Evolutionary conservation across 306 rosid genomes (phyloP), one percentile per base, ranked within the genome.

Genomic region (Potentilla sterilis): DNA sequence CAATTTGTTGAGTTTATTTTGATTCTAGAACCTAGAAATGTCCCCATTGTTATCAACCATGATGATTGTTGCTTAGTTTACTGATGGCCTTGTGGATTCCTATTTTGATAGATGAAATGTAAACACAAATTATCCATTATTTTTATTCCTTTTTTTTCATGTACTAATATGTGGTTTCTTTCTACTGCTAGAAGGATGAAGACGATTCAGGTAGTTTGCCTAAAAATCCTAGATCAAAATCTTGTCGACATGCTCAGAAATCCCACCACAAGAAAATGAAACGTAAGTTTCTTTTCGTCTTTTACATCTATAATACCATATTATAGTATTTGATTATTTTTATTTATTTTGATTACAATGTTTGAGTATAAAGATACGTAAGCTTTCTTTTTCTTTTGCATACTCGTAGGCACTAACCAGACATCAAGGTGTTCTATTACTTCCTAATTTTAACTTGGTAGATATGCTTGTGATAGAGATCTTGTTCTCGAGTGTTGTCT

Each of bases 261-360:
- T 85, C 77, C 19, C 92, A 69, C 71, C 82, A 62, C 24, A 87
- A 89, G 89, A 93, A 77, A 77, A 48, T 24, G 69, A 91, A 88
- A 77, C 70, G 97, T 91, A 73, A 89, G 87, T 59, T 59, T 24
- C 69, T 66, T 38, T 54, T 70, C 6, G 51, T 35, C 32, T 35
- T 7, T 55, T 21, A 19, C 12, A 8, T 38, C 34, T 22, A 16
- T 32, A 14, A 34, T 75, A 11, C 75, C 24, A 13, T 32, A 48
- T 18, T 32, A 32, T 4, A n/a, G 22, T 4, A 7, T 18, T 11
- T 71, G 64, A 5, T 37, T 19, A 21, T 22, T 14, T 13, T 40
- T 55, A 55, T 21, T 55, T 21, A n/a, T 21, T 55, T 21, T 0
- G 9, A 21, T 72, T 15, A 22, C 14, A 72, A 18, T 2, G 11